Conservation (phyloP, 345 rosid species). For the Salix viminalis region DNA sequence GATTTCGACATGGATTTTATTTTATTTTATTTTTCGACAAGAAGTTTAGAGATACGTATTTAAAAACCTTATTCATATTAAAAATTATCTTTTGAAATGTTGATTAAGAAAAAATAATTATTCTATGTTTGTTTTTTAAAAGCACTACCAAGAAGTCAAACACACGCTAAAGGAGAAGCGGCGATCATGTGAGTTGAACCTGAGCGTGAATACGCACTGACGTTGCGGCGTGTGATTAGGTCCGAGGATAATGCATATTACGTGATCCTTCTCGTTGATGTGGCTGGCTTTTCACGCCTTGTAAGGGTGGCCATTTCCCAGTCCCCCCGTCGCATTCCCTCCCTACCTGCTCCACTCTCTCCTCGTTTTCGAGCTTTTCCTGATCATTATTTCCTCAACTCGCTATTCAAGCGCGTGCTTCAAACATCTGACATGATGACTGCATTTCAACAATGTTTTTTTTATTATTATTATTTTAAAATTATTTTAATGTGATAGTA, state of each 20-base stretch:
- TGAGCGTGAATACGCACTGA: slow-evolving; percentile 2
- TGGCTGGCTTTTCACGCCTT: slow-evolving; percentile 24
- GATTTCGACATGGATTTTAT: too few species aligned
- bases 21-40: too few species aligned
- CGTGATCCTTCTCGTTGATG: background rate
- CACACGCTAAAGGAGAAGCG: background rate
- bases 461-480: too few species aligned
- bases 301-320: background rate
- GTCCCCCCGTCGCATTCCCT: too few species aligned
- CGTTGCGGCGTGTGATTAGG: slow-evolving; percentile 18
- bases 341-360: background rate
- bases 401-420: background rate
- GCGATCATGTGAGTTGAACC: slow-evolving; percentile 24
- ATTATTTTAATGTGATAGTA: too few species aligned
- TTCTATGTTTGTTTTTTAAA: too few species aligned
- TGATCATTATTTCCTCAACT: background rate
- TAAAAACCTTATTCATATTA: too few species aligned
- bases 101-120: too few species aligned
- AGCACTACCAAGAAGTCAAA: too few species aligned
- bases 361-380: background rate
- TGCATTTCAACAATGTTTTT: too few species aligned
- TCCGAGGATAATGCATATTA: background rate
- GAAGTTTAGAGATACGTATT: too few species aligned
- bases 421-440: background rate
- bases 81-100: too few species aligned